Conservation (phyloP, 1,284 basidiomycete genomes). For the Cystobasidium slooffiae region DNA sequence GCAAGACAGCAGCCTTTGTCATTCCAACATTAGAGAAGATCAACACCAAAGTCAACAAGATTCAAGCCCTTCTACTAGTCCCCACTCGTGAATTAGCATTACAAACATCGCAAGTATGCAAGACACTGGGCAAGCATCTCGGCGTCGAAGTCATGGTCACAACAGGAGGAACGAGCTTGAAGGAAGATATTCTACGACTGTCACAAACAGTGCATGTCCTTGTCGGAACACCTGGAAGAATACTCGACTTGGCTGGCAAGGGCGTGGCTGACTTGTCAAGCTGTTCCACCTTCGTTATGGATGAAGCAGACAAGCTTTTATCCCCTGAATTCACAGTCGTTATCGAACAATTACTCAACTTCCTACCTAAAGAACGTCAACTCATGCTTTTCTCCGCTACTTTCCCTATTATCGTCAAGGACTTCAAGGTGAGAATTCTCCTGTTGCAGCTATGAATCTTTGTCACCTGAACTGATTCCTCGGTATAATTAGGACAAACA, state of each 20-base stretch:
- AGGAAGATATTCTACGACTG: conserved; percentile 94
- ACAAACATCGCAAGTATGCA: conserved; percentile 97
- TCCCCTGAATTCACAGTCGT: conserved; percentile 98
- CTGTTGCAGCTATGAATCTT: background rate
- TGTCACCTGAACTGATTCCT: background rate
- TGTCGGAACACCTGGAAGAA: conserved; percentile 94
- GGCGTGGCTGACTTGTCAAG: conserved; percentile 90
- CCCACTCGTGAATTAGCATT: conserved; percentile 93
- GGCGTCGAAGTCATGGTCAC: conserved; percentile 98
- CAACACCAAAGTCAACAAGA: conserved; percentile 82
- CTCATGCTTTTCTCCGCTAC: conserved; percentile 99
- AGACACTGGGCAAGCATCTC: conserved; percentile 94
- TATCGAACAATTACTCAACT: conserved; percentile 90
- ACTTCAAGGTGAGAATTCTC: conserved; percentile 77
- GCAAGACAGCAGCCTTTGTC: conserved; percentile 95
- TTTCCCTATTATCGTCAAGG: conserved; percentile 98
- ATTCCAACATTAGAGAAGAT: conserved; percentile 94
- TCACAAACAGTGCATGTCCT: conserved; percentile 91
- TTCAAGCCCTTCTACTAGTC: conserved; percentile 91
- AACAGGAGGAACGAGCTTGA: conserved; percentile 95
- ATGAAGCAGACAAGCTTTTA: conserved; percentile 97
- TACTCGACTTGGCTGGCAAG: conserved; percentile 93
- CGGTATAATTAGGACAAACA: conserved; percentile 77
- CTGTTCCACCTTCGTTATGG: conserved; percentile 97
- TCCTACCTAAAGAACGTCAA: conserved; percentile 84